Evolutionary conservation across 331 rosid species (phyloP), one percentile per base, ranked within the genome.

Genomic region (Phaseolus coccineus): DNA sequence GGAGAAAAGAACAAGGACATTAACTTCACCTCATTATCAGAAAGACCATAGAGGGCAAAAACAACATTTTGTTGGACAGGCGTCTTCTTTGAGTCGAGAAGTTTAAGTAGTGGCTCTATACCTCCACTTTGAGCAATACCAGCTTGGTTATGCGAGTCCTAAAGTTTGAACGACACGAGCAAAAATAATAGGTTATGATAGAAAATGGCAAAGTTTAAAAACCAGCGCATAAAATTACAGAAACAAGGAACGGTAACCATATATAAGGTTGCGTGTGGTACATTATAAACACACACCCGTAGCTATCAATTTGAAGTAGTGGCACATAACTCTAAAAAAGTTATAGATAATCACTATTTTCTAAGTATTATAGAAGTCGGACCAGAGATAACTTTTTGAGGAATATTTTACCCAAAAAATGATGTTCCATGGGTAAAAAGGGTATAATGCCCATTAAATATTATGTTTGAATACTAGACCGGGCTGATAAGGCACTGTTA

Each of bases 101-200:
- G 99, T 85, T 89, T 87, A 79, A 96, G 85, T 63, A 96, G 81
- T 62, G 97, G 98, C 83, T 77, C 84, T 66, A 96, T 84, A 79
- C 92, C 98, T 67, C 99, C 99, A 50, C 84, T 82, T 76, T 91
- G 88, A 58, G 88, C 96, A 79, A 96, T 93, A 73, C 99, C 99
- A 67, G 93, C 98, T 90, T 96, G 99, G 83, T 91, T 96, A 79
- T 96, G 93, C 30, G 88, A 12, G 65, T 93, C 96, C 99, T 93
- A 88, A 82, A 56, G 58, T 64, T 73, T 51, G 55, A 74, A 65
- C 71, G 44, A 55, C 9, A 22, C 65, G 5, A 55, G 27, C 48
- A 48, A 78, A 19, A 76, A 55, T 56, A 73, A 8, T 8, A 55
- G 13, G 28, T 33, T 28, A 55, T 8, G 48, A 14, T 33, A 63